Evolutionary conservation across 345 rosid species (phyloP), one percentile per base, ranked within the genome.

Genomic region (Geranium rotundifolium): DNA sequence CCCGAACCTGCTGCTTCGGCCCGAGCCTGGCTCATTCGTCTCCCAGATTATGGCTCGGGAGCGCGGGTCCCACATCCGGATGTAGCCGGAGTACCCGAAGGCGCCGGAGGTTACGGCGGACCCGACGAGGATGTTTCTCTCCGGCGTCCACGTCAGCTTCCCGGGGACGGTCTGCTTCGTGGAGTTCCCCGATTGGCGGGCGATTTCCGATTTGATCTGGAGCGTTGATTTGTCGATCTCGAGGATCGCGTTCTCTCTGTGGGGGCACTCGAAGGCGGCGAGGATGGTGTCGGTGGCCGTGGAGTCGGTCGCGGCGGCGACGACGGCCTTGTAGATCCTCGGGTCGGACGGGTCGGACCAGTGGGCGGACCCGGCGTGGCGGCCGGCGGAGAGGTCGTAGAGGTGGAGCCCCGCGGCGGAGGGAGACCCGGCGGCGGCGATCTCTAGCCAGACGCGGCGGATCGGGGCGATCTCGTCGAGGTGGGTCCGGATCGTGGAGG

Each of bases 21-120:
- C 97, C 7, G 93, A 81, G 0, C 98, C 97, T 15, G 98, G 98
- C 80, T 92, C 98, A 64, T 58, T 87, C 19, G 95, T 85, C 65
- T 89, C 96, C 98, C 98, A 92, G 3, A 86, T 82, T 60, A 87
- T 82, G 18, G 50, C 56, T 16, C 78, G 73, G 0, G 82, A 63
- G 69, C 97, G 75, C 0, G 96, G 86, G 68, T 92, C 99, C 99
- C 97, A 90, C 9, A 90, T 71, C 62, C 96, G 58, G 57, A 92
- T 76, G 67, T 90, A 92, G 0, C 98, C 98, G 0, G 97, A 81
- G 70, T 72, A 92, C 20, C 98, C 98, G 62, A 93, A 93, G 16
- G 85, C 87, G 16, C 99, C 96, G 0, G 69, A 70, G 5, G 77
- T 74, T 16, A 90, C 84, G 0, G 90, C 75, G 19, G 85, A 75